Evolutionary conservation across 257 asterid species (phyloP).

Genomic region (Sherardia arvensis): DNA sequence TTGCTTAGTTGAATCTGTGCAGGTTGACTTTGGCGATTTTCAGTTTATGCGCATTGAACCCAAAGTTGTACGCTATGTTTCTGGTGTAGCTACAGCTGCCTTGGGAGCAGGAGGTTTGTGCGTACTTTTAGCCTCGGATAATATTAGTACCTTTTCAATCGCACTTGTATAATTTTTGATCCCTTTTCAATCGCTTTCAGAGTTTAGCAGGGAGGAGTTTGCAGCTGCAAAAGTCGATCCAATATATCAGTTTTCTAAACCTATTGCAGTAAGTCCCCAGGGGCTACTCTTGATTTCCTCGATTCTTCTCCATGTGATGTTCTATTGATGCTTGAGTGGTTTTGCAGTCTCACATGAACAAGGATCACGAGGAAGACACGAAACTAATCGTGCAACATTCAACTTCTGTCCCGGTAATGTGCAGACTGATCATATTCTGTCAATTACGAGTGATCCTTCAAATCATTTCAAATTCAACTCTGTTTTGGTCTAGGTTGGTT

Average conservation of each 20-base stretch:
- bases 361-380: constrained; percentile 87
- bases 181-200: constrained; percentile 34
- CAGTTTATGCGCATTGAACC: constrained; percentile 84
- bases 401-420: constrained; percentile 71
- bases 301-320: constrained; percentile 1
- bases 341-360: constrained; percentile 91
- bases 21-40: constrained; percentile 99
- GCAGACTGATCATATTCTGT: background rate
- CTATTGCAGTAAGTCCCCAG: constrained; percentile 47
- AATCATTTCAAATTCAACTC: background rate
- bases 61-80: constrained; percentile 59
- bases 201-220: constrained; percentile 67
- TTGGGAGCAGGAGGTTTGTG: constrained; percentile 87
- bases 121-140: constrained; percentile 3
- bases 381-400: constrained; percentile 74
- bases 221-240: constrained; percentile 76
- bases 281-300: background rate
- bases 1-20: constrained; percentile 15
- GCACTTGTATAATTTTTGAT: background rate
- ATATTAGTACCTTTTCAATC: background rate
- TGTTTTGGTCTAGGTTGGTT: constrained; percentile 59
- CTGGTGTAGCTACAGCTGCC: constrained; percentile 90
- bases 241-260: constrained; percentile 76
- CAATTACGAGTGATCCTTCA: background rate
- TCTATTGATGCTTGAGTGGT: constrained; percentile 3